A percentile compares a stretch with the other conserved stretches of the same genome.
Evolutionary conservation across 1,139 yeast genomes (phyloP).

Genomic region (Nadsonia starkeyi-henricii): DNA sequence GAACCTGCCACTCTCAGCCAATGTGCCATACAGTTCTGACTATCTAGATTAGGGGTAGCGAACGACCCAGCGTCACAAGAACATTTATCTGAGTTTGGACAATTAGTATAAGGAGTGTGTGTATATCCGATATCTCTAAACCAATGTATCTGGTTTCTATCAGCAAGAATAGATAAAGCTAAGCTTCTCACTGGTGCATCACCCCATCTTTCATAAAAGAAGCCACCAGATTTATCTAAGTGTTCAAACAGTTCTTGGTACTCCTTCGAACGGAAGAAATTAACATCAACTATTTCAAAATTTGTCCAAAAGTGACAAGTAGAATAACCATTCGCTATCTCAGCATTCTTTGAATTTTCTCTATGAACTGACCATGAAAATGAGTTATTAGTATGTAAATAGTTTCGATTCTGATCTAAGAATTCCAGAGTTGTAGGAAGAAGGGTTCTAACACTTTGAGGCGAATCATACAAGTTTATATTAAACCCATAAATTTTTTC

Average conservation of each 20-base stretch:
- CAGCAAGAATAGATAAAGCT: slow-evolving; percentile 63
- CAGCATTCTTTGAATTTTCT: slow-evolving; percentile 24
- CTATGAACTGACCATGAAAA: slow-evolving; percentile 61
- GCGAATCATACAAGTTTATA: slow-evolving; percentile 52
- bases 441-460: slow-evolving; percentile 43
- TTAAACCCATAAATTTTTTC: slow-evolving; percentile 58
- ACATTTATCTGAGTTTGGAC: slow-evolving; percentile 40
- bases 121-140: slow-evolving; percentile 75
- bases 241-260: slow-evolving; percentile 51
- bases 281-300: slow-evolving; percentile 70
- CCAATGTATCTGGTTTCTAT: slow-evolving; percentile 62
- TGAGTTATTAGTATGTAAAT: slow-evolving; percentile 52
- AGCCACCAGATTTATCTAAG: slow-evolving; percentile 59
- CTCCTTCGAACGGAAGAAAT: slow-evolving; percentile 55
- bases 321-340: slow-evolving; percentile 51
- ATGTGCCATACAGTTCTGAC: slow-evolving; percentile 60
- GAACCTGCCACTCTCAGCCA: slow-evolving; percentile 41
- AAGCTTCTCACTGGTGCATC: slow-evolving; percentile 81
- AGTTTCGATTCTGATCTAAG: slow-evolving; percentile 42
- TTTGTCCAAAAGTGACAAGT: slow-evolving; percentile 86
- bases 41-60: slow-evolving; percentile 27
- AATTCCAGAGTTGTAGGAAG: slow-evolving; percentile 60
- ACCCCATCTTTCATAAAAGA: slow-evolving; percentile 84
- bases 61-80: slow-evolving; percentile 35
- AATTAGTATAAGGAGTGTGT: slow-evolving; percentile 60